Evolutionary conservation across 495 filamentous ascomycete species (phyloP), one percentile per base, ranked within the genome.

Genomic region (Aspergillus mulundensis): DNA sequence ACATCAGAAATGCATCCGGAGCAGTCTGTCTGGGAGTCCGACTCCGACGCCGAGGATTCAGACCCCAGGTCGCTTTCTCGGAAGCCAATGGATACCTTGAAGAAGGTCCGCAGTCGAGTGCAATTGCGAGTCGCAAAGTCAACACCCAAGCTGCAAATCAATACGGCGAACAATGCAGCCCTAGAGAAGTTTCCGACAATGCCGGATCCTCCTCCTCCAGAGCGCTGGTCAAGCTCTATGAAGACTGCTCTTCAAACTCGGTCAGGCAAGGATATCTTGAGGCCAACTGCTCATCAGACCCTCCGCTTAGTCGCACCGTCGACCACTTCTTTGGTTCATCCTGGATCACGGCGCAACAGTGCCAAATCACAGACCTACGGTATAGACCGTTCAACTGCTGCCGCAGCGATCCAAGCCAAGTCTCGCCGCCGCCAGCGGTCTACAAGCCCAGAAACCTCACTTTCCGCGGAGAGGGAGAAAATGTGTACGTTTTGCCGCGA

Each of bases 21-120:
- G 50, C 75, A 76, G 25, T 78, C 75, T 0, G 71, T 78, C 0
- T 78, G 75, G 75, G 75, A 78, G 45, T 77, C 75, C 0, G 75
- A 78, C 49, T 78, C 75, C 0, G 75, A 78, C 15, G 68, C 56
- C 14, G 75, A 75, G 50, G 73, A 68, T 0, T 51, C 65, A 11
- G 67, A 70, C 16, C 70, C 68, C 28, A 74, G 68, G 50, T 72
- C 72, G 0, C 59, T 74, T 7, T 75, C 73, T 1, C 66, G 72
- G 12, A 70, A 68, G 15, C 72, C 73, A 0, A 76, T 76, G 11
- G 75, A 76, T 23, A 76, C 72, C 0, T 61, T 78, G 39, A 74
- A 74, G 30, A 78, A 77, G 56, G 73, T 77, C n/a, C 75, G 75
- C 32, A 78, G 75, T 46, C 68, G 70, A 8, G 73, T 75, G 4